Evolutionary conservation across 1,139 yeast genomes (phyloP), one percentile per base, ranked within the genome.

Genomic region (Debaryomyces udenii): DNA sequence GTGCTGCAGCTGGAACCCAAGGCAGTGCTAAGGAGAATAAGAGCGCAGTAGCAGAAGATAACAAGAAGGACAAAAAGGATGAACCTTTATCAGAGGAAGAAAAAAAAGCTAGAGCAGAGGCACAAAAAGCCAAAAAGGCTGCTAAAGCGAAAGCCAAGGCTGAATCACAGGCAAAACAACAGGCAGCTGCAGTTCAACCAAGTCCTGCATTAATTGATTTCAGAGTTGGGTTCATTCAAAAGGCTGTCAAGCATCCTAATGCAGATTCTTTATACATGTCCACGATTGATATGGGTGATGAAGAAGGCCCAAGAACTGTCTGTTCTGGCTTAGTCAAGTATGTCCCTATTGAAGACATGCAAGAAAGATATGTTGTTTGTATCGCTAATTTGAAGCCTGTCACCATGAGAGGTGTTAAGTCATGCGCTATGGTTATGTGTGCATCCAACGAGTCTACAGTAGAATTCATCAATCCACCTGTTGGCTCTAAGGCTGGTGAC

Each of bases 211-310:
- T 85, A 78, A 80, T 93, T 60, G 97, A 91, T 61, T 81, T 93
- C 68, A 83, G 96, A 62, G 97, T 93, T 46, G 99, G 99, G 37
- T 89, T 84, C 76, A 94, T 94, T 59, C 91, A 91, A 71, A 93
- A 93, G 74, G 97, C 97, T 38, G 78, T 87, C 60, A 88, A 88
- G 68, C 99, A 94, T 70, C 99, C 99, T 48, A 94, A 94, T 62
- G 99, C 99, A 29, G 99, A 94, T 67, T 78, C 96, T 3, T 76
- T 94, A 57, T 94, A 94, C 64, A 96, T 93, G 47, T 91, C 98
- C 26, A 93, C 99, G 41, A 93, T 94, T 57, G 90, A 94, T 50
- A 84, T 89, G 77, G 99, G 99, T 51, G 99, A 93, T 58, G 91
- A 76, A 51, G 95, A 87, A 59, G 96, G 96, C 45, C 99, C 99